Base-by-base conservation (phyloP, 140 eudicot species). In the Oenanthe javanica region DNA sequence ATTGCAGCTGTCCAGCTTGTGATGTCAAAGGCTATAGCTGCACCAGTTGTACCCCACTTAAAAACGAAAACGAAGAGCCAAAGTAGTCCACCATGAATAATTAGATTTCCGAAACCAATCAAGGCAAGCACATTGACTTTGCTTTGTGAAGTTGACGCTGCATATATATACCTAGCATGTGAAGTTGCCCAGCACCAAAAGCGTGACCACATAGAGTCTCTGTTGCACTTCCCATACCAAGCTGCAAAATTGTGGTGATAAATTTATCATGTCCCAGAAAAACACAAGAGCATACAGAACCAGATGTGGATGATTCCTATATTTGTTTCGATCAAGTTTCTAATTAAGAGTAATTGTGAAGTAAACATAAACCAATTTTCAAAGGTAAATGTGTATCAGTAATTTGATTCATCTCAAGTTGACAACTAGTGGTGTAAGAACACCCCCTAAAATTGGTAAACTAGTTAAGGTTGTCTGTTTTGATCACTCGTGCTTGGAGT, bases 141-240 rank as follows among this genome's bases (percentile, higher is more conserved):
- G 89, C 91, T 87, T 78, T 89, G 93, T 15, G 93, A 86, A 55
- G 90, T 67, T 12, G 82, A 1, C 92, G 83, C 59, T 89, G 92
- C 92, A 89, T 82, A 82, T 89, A 89, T 18, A 86, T 78, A 11
- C 92, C 92, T 0, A 89, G 85, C 90, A 89, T 47, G 81, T 86
- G 79, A 43, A 86, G 79, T 83, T 83, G 88, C 73, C 87, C 88
- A 11, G 90, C 88, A 21, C 92, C 92, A 54, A 64, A 89, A 4
- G 92, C 92, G 74, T 89, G 92, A 13, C 92, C 92, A 31, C 92
- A 89, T 14, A 89, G 83, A n/a, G 92, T 89, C 81, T 89, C 92
- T 1, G 85, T 81, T n/a, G 92, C 92, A 79, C 92, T 89, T 74
- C 92, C 92, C 92, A 89, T 89, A 8, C 92, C 92, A 48, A 86